Evolutionary conservation across 805 yeast genomes (phyloP).

Genomic region (Hanseniaspora singularis): DNA sequence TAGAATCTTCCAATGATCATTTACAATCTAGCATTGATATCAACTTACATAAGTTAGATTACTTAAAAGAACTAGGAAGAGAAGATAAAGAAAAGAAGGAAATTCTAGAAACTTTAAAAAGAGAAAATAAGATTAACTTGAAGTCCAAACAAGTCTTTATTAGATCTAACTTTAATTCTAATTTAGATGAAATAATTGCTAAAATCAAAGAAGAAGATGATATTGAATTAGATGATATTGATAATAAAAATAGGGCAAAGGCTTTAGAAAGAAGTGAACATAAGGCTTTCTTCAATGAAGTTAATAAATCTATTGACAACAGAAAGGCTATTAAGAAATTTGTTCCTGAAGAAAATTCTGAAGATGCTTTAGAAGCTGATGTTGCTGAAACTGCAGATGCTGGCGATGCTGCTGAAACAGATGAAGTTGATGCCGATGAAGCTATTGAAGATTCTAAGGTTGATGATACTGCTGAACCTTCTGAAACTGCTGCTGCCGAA

Average conservation of each 20-base stretch:
- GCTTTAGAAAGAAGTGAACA: constrained; percentile 7
- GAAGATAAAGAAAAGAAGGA: constrained; percentile 25
- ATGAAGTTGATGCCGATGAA: neutral
- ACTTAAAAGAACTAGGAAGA: constrained; percentile 34
- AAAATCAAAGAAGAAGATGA: constrained; percentile 18
- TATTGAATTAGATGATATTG: constrained; percentile 16
- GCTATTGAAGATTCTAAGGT: neutral
- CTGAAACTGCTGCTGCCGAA: neutral
- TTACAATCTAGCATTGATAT: constrained; percentile 29
- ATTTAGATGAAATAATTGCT: constrained; percentile 25
- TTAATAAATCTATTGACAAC: neutral
- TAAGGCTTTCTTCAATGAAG: neutral
- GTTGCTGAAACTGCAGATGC: neutral
- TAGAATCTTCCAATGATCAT: constrained; percentile 30
- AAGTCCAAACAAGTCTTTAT: constrained; percentile 15
- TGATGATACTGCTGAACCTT: neutral
- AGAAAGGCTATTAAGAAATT: constrained; percentile 7
- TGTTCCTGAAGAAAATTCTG: neutral
- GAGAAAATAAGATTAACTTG: constrained; percentile 15
- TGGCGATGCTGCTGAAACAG: constrained; percentile 1
- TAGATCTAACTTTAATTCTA: constrained; percentile 26
- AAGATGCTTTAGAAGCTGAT: neutral
- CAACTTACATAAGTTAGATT: constrained; percentile 30
- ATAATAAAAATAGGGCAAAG: constrained; percentile 15
- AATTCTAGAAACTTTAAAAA: constrained; percentile 25